A percentile compares a stretch with the other conserved stretches of the same genome.
Conservation (phyloP, 2,329 filamentous ascomycete genomes). For the Epichloe festucae region DNA sequence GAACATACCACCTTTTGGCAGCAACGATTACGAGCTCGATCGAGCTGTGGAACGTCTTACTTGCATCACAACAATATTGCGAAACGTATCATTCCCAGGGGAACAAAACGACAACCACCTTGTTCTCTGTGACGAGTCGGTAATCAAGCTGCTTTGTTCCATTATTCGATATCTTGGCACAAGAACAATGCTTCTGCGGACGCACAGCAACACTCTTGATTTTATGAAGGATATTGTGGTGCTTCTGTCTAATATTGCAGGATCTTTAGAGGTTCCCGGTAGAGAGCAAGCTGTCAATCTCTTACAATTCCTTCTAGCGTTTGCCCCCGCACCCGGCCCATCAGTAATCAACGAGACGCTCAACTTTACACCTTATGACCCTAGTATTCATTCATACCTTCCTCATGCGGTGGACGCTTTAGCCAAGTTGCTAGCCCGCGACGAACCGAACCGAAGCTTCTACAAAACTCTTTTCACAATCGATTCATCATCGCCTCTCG, state of each 20-base stretch:
- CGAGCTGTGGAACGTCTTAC: conserved; percentile 77
- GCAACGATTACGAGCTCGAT: conserved; percentile 67
- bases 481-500: conserved; percentile 49
- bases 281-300: conserved; percentile 80
- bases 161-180: conserved; percentile 82
- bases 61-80: conserved; percentile 81
- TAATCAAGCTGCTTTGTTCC: conserved; percentile 73
- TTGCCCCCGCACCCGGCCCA: conserved; percentile 69
- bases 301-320: conserved; percentile 79
- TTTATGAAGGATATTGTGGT: conserved; percentile 95
- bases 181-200: conserved; percentile 72
- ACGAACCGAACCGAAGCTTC: conserved; percentile 80
- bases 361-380: conserved; percentile 71
- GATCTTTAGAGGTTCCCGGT: conserved; percentile 66
- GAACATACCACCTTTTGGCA: conserved; percentile 62
- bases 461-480: conserved; percentile 72
- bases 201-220: conserved; percentile 74
- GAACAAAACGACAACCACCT: conserved; percentile 51
- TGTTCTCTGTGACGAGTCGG: conserved; percentile 58
- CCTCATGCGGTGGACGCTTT: conserved; percentile 81
- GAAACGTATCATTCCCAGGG: conserved; percentile 78
- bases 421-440: conserved; percentile 80
- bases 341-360: conserved; percentile 42
- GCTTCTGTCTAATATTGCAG: conserved; percentile 78
- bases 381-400: conserved; percentile 71